Evolutionary conservation across 768 basidiomycete species (phyloP), one percentile per base, ranked within the genome.

Genomic region (Xerocomellus chrysenteron): DNA sequence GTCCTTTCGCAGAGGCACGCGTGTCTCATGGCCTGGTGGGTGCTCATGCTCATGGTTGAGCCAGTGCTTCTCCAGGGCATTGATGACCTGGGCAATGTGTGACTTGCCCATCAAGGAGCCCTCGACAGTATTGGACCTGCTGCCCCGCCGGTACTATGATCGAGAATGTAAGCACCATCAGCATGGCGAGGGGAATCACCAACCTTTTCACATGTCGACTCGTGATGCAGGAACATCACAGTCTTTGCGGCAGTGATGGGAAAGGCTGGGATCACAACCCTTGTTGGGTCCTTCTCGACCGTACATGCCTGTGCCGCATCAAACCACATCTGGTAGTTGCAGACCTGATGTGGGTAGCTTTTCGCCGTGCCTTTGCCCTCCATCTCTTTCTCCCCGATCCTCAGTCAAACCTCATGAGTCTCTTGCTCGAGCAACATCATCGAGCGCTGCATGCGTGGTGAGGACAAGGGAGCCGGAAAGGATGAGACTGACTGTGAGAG

Each of bases 161-260:
- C 12, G 33, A 13, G 33, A 3, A 33, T 13, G 12, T 33, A 13
- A 33, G 33, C 33, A 5, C 33, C 12, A 28, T 28, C 14, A 36
- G 21, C 39, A 33, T 48, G 9, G 12, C 33, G 12, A 13, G 33
- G 33, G 4, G 33, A 5, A 33, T 33, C 33, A 30, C 47, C 30
- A 3, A 74, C 74, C 68, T 73, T 73, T n/a, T 52, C 43, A 6
- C 66, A 63, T 0, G 61, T 67, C 5, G 61, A 62, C 46, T 73
- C 70, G 55, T 72, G 59, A n/a, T 68, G 36, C 8, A 75, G 64
- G 52, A 72, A 76, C 12, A 65, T 17, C 0, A 63, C 62, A 1
- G 66, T 73, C 35, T 75, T 75, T 1, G 59, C 59, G 0, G 60
- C 67, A 0, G 64, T 68, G 45, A 75, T 70, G 2, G 70, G 74